Base-by-base conservation (phyloP, 2,329 filamentous ascomycete species). In the Pestalotiopsis fici region DNA sequence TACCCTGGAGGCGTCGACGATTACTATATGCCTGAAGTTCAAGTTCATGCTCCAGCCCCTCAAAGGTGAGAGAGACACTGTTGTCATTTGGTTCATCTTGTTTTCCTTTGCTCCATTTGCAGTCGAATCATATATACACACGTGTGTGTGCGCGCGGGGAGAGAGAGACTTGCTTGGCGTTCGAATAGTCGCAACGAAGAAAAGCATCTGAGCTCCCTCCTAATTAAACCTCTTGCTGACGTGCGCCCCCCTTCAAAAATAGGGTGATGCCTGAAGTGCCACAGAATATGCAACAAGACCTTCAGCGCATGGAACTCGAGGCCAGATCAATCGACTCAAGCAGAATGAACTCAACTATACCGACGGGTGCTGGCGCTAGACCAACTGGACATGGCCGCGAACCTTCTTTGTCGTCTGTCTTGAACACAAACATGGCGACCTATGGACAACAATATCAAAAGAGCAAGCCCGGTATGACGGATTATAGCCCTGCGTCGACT, bases 181-280 rank as follows among this genome's bases (percentile, higher is more conserved):
- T 63, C 35, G 18, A 25, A 13, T 31, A 35, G 15, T 39, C 27
- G 27, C 55, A 23, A 25, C 57, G 28, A 35, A n/a, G 31, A n/a
- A 60, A 60, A 60, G 6, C 57, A 25, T 50, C 43, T 50, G 43
- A 50, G 43, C 57, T 21, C 23, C 25, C 31, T 31, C 27, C 27
- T 60, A 25, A 25, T 12, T 60, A 15, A 27, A 35, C n/a, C 59
- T 21, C 18, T 59, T 57, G 63, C 63, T 65, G 54, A 65, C 63
- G 12, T 50, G 43, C 43, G n/a, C 56, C 28, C 15, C 35, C 56
- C 27, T 37, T 15, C 21, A 18, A 9, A 21, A 25, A 72, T 80
- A 97, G 94, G 84, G 90, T 97, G 76, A 97, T 95, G 90, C 93
- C 94, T 78, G 94, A 98, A 86, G 94, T 98, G 72, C 94, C 95